Percentiles rank a stretch among this genome's conserved stretches.
phyloP scores from a whole-genome alignment of 1,139 yeast species.

The Pichia norvegensis region DNA sequence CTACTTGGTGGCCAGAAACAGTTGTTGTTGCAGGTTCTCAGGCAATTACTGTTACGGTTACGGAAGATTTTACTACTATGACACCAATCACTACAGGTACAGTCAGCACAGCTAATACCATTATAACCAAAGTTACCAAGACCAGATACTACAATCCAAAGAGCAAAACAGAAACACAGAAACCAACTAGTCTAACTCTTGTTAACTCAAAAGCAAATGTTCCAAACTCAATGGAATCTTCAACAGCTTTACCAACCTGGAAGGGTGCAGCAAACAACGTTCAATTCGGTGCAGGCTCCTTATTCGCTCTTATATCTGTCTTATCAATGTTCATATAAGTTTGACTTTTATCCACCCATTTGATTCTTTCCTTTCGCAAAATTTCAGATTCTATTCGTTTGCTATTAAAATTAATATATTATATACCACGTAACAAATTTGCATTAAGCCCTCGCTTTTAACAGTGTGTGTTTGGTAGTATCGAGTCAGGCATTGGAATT shows the following conservation, averaged over 20 bases:
- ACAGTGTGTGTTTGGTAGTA: slow-evolving; percentile 40
- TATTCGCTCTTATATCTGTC: slow-evolving; percentile 17
- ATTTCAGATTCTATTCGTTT: background rate
- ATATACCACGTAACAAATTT: background rate
- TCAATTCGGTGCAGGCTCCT: slow-evolving; percentile 27
- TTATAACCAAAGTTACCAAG: slow-evolving; percentile 35
- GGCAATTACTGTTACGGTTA: slow-evolving; percentile 22
- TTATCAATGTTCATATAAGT: slow-evolving; percentile 14
- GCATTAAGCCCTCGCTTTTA: slow-evolving; percentile 3
- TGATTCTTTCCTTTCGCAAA: background rate
- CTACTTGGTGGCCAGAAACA: slow-evolving; percentile 41
- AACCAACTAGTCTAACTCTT: slow-evolving; percentile 29
- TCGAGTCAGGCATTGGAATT: slow-evolving; percentile 48
- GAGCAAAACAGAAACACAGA: slow-evolving; percentile 23
- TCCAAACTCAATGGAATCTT: background rate
- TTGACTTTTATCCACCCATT: background rate
- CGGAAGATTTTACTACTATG: slow-evolving; percentile 3
- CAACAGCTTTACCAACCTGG: slow-evolving; percentile 19
- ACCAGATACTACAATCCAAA: slow-evolving; percentile 15
- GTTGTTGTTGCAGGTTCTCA: slow-evolving; percentile 13
- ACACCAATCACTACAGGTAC: slow-evolving; percentile 29
- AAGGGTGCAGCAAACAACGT: slow-evolving; percentile 28
- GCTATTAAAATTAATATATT: no score
- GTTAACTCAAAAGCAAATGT: slow-evolving; percentile 4
- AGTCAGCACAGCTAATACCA: slow-evolving; percentile 34